These are phyloP conservation scores for Trichoderma guizhouense DNA, from an alignment of 2,329 filamentous ascomycete species.

Conservation along the genomic window DNA sequence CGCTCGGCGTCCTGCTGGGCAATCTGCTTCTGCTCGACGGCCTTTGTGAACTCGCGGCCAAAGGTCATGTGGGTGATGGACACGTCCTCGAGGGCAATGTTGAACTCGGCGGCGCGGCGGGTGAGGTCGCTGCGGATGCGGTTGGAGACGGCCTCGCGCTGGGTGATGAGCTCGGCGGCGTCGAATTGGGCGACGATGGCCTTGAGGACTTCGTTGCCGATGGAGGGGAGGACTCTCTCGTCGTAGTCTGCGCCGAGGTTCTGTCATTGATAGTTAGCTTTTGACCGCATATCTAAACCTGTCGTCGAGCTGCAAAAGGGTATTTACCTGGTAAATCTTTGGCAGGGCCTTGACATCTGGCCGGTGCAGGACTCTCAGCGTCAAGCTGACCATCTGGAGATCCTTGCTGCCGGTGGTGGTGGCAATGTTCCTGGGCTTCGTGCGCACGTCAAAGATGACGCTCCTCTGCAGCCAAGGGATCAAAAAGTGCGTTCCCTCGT, in stretches of 20 bases:
- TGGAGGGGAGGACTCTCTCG: conserved; percentile 95
- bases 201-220: conserved; percentile 99
- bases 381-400: conserved; percentile 99
- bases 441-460: conserved; percentile 95
- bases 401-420: conserved; percentile 99
- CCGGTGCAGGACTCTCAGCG: conserved; percentile 88
- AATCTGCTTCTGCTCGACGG: conserved; percentile 99
- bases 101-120: conserved; percentile 92
- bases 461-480: conserved; percentile 93
- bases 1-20: conserved; percentile 98
- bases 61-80: conserved; percentile 99
- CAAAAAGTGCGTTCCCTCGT: conserved; percentile 95
- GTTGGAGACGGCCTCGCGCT: conserved; percentile 94
- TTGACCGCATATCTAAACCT: too few species aligned
- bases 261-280: conserved; percentile 45
- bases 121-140: conserved; percentile 90
- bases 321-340: conserved; percentile 99
- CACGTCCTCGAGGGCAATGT: conserved; percentile 97
- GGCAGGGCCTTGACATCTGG: conserved; percentile 90
- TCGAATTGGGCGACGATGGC: conserved; percentile 98
- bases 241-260: conserved; percentile 98
- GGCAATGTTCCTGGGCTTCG: conserved; percentile 93
- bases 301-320: too few species aligned
- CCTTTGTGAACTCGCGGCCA: conserved; percentile 96
- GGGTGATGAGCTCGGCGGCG: conserved; percentile 96